These are phyloP conservation scores for Corynascus novoguineensis DNA, from an alignment of 495 filamentous ascomycete genomes.

Conservation along the genomic window DNA sequence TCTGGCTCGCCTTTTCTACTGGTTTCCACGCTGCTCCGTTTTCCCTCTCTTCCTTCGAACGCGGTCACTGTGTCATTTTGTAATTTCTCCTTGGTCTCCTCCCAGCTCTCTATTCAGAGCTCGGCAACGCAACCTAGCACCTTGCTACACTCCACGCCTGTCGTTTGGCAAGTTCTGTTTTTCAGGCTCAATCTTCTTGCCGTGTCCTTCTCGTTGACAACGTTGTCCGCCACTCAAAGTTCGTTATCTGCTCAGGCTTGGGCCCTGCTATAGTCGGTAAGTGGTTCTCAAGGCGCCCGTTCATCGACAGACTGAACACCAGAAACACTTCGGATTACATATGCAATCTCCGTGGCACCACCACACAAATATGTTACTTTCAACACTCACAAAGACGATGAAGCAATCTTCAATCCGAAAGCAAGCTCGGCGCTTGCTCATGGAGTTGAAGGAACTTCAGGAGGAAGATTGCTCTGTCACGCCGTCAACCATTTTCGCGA, in stretches of 20 bases:
- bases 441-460: constrained; percentile 14
- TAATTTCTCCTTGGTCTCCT: constrained; percentile 15
- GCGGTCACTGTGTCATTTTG: constrained; percentile 11
- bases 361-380: neutral
- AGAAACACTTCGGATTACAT: neutral
- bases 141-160: constrained; percentile 1
- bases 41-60: neutral
- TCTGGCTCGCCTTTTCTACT: neutral
- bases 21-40: too few species aligned
- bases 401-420: constrained; percentile 1
- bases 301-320: neutral
- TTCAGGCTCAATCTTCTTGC: neutral
- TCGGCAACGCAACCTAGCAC: neutral
- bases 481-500: constrained; percentile 10
- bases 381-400: neutral
- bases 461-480: constrained; percentile 10
- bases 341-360: neutral
- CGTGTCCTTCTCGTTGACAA: neutral
- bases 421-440: constrained; percentile 10
- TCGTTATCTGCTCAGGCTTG: too few species aligned
- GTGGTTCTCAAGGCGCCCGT: neutral
- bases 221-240: neutral
- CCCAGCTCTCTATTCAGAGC: constrained; percentile 12
- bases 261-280: too few species aligned
- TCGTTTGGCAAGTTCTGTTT: constrained; percentile 6